Base-by-base conservation (phyloP, 139 green algal species). In the Chlorella sp. region DNA sequence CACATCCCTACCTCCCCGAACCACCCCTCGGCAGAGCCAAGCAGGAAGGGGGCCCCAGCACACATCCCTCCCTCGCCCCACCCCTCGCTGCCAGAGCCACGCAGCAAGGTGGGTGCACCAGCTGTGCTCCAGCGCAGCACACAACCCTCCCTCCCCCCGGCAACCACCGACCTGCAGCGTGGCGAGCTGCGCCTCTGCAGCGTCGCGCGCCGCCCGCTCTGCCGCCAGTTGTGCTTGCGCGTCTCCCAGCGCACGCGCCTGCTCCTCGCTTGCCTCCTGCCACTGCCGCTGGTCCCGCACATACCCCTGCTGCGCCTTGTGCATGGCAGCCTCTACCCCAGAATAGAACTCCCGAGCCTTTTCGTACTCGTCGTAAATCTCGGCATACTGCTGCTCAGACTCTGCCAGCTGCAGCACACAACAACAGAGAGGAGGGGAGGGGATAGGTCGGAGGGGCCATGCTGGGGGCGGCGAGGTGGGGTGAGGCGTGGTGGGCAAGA, bases 331-430 rank as follows among this genome's bases (percentile, higher is more conserved):
- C 57, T 91, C 81, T 64, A 91, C 77, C 4, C 57, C 66, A 15
- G 88, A 34, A 53, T 89, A 93, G 32, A 88, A 92, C 75, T 66
- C 69, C 21, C 60, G 81, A 3, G 77, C 91, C 40, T 80, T 83
- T 66, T 91, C 88, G 42, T 82, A 90, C 75, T 90, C 88, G 30
- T 83, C 61, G 83, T 85, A 91, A 28, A 91, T 81, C 26, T 86
- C 83, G 14, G 78, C 91, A 71, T 93, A 92, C 18, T 79, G 30
- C 30, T 77, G 53, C 90, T 93, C 88, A 30, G 48, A 39, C 48
- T 92, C 91, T 0, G 64, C n/a, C 18, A 93, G 69, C 88, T 93
- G 88, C 73, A 53, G 19, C 18, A 68, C 36, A 57, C 48, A 78
- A 87, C 40, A 42, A 0, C n/a, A 32, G 19, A 34, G 24, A 78